These are phyloP conservation scores for Cucurbita maxima DNA, from an alignment of 306 rosid genomes.

Conservation along the genomic window DNA sequence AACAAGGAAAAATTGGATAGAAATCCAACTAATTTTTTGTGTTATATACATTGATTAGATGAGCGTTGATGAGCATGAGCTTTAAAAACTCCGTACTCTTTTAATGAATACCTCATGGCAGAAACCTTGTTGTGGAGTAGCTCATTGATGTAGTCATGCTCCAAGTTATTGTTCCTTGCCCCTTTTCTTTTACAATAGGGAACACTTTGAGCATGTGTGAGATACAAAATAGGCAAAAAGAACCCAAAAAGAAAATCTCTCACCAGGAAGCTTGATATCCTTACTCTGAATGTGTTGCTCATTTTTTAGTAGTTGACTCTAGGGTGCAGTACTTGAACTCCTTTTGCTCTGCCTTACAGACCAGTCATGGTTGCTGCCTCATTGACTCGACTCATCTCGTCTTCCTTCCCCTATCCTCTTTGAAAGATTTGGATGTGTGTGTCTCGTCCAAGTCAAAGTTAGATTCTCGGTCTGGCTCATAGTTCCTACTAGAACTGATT, in stretches of 20 bases:
- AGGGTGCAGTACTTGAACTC: background rate
- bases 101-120: background rate
- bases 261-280: background rate
- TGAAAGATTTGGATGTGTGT: background rate
- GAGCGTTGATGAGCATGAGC: background rate
- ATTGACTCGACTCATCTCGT: background rate
- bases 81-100: background rate
- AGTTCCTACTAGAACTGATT: background rate
- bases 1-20: background rate
- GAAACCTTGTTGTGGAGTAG: background rate
- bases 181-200: no score
- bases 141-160: no score
- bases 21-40: background rate
- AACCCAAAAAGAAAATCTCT: background rate
- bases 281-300: background rate
- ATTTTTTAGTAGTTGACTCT: background rate
- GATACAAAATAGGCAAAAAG: no score
- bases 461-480: background rate
- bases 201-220: no score
- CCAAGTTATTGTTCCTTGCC: no score
- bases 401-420: background rate
- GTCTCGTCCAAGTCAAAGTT: no score
- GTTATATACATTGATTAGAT: background rate
- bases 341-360: background rate
- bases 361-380: background rate